Evolutionary conservation across 768 basidiomycete species (phyloP), one percentile per base, ranked within the genome.

Genomic region (Kwoniella mangroviensis): DNA sequence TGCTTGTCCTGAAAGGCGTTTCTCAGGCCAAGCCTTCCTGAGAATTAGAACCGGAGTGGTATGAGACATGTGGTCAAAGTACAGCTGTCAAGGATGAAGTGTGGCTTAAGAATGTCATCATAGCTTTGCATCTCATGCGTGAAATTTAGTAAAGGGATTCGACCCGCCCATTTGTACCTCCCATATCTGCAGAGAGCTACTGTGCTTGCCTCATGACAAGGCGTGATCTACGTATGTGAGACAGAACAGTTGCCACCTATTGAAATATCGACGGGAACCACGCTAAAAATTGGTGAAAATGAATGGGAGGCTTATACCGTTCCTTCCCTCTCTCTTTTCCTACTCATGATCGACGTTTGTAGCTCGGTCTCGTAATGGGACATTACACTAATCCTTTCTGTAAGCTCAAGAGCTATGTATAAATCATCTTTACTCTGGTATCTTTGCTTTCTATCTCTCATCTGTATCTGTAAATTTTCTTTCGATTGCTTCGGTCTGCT

Each of bases 171-270:
- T 34, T 34, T 7, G 0, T 34, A 34, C 34, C 34, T 34, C 34
- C 9, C 6, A 34, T 34, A 34, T 34, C 6, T 34, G 34, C 34
- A 7, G 34, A 34, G 34, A 34, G 34, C 45, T 19, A 17, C 10
- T 49, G 45, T 19, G 13, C 45, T 17, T 49, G 45, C 45, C 19
- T 17, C 12, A 17, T 17, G 41, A 42, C 41, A 34, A 60, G 58
- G 58, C 58, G 58, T 42, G 58, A 60, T 60, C 58, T 28, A 42
- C 17, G 17, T 9, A 24, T 66, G 7, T 59, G 56, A 66, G 56
- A 66, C 65, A 66, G 12, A 10, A n/a, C 43, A 54, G 9, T 22
- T 40, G 63, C 63, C 63, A 53, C 63, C 63, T 64, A 66, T 66
- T 66, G 55, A 66, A 56, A 66, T 55, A 34, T 21, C 52, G 52